These are phyloP conservation scores for Dunaliella sp. DNA, from an alignment of 139 green algal genomes.

Conservation along the genomic window DNA sequence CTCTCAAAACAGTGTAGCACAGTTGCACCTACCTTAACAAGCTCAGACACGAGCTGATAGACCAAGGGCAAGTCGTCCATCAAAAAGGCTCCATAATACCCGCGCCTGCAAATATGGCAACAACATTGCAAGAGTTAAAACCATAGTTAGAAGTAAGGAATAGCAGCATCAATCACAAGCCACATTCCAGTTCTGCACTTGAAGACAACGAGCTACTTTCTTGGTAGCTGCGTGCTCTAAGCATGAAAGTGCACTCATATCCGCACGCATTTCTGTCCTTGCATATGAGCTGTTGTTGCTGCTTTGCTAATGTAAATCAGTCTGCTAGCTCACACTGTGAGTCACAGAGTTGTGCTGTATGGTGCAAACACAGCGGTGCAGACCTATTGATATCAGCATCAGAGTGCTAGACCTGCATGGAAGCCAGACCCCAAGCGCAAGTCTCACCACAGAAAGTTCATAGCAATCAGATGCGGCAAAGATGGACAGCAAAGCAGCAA, in stretches of 20 bases:
- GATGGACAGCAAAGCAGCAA: neutral
- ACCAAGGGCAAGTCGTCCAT: conserved; percentile 86
- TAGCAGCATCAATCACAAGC: no score
- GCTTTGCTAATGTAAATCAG: no score
- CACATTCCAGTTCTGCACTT: no score
- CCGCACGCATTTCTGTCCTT: no score
- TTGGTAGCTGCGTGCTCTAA: no score
- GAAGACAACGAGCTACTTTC: no score
- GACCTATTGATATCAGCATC: neutral
- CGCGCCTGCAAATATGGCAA: conserved; percentile 28
- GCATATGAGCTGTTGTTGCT: no score
- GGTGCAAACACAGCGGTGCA: neutral
- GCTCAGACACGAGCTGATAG: conserved; percentile 55
- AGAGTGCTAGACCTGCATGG: neutral
- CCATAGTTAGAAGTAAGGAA: no score
- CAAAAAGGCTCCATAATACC: conserved; percentile 79
- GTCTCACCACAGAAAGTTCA: neutral
- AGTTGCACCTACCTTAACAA: conserved; percentile 31
- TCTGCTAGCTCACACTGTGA: no score
- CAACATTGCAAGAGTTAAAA: no score
- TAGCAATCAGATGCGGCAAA: neutral
- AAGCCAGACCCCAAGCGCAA: neutral
- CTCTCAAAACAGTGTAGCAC: neutral
- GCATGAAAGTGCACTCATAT: no score
- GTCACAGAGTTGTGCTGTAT: no score